Evolutionary conservation across 2,329 filamentous ascomycete genomes (phyloP).

Genomic region (Nothopassalora personata): DNA sequence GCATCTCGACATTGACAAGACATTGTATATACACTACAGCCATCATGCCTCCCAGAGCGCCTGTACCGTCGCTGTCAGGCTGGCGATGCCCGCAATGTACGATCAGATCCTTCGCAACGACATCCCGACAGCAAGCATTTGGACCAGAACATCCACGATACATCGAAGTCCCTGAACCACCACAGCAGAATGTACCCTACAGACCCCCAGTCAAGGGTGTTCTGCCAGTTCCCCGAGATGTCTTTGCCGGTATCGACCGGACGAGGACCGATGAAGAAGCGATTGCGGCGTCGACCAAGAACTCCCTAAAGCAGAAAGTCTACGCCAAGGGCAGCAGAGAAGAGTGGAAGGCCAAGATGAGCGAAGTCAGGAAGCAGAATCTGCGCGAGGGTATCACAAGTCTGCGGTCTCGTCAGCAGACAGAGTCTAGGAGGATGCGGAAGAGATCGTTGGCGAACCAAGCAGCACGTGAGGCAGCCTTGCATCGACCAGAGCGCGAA

Average conservation of each 20-base stretch:
- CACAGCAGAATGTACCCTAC: slow-evolving; percentile 59
- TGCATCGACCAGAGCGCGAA: slow-evolving; percentile 62
- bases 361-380: slow-evolving; percentile 64
- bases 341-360: slow-evolving; percentile 68
- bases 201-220: slow-evolving; percentile 62
- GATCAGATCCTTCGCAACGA: slow-evolving; percentile 42
- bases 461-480: slow-evolving; percentile 44
- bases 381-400: slow-evolving; percentile 65
- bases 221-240: slow-evolving; percentile 73
- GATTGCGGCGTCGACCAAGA: slow-evolving; percentile 20
- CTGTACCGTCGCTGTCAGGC: slow-evolving; percentile 26
- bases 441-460: slow-evolving; percentile 46
- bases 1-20: neutral
- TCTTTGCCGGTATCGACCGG: slow-evolving; percentile 55
- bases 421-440: slow-evolving; percentile 34
- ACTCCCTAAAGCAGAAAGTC: slow-evolving; percentile 10
- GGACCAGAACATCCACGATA: slow-evolving; percentile 84
- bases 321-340: slow-evolving; percentile 44
- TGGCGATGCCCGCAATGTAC: slow-evolving; percentile 35
- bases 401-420: slow-evolving; percentile 61
- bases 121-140: slow-evolving; percentile 44
- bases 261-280: slow-evolving; percentile 48
- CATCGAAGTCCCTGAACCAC: slow-evolving; percentile 71
- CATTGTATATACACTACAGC: slow-evolving; percentile 5
- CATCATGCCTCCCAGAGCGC: slow-evolving; percentile 39